Conservation (phyloP, 495 filamentous ascomycete species). For the Penicillium parvum region DNA sequence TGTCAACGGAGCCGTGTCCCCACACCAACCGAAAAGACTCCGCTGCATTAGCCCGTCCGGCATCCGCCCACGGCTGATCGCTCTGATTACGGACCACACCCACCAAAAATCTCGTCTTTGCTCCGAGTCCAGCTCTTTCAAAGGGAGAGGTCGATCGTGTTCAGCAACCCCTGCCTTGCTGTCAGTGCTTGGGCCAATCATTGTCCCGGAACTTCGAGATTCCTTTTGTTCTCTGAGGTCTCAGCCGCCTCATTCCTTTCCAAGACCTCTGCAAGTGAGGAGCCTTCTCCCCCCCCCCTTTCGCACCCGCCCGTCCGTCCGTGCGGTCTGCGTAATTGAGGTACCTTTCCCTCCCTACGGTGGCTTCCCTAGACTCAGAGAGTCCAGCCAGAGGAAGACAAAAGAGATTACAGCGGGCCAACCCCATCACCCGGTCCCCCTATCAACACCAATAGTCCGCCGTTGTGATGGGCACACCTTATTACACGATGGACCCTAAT, state of each 20-base stretch:
- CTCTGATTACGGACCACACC: conserved; percentile 27
- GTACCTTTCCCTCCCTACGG: conserved; percentile 1
- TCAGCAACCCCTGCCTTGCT: conserved; percentile 15
- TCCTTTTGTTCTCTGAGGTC: conserved; percentile 4
- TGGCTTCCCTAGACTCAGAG: conserved; percentile 7
- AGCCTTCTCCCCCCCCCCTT: no score
- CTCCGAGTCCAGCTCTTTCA: conserved; percentile 16
- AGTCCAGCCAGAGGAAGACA: conserved; percentile 1
- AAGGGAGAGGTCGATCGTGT: conserved; percentile 20
- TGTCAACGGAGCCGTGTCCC: conserved; percentile 15
- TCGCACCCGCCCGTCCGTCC: conserved; percentile 11
- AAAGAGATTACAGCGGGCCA: conserved; percentile 15
- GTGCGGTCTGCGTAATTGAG: conserved; percentile 22
- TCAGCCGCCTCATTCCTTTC: conserved; percentile 4
- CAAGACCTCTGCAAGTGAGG: no score
- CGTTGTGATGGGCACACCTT: conserved; percentile 14
- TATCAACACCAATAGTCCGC: conserved; percentile 7
- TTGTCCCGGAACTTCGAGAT: conserved; percentile 7
- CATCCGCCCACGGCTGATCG: conserved; percentile 34
- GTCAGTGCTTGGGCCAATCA: conserved; percentile 23
- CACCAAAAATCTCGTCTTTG: conserved; percentile 30
- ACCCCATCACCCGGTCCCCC: conserved; percentile 8
- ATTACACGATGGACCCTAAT: conserved; percentile 42
- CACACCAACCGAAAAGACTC: conserved; percentile 24
- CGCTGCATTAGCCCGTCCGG: conserved; percentile 35